Percentiles rank a stretch among this genome's conserved stretches.
Conservation (phyloP, 2,329 filamentous ascomycete genomes). For the Mycogone perniciosa region DNA sequence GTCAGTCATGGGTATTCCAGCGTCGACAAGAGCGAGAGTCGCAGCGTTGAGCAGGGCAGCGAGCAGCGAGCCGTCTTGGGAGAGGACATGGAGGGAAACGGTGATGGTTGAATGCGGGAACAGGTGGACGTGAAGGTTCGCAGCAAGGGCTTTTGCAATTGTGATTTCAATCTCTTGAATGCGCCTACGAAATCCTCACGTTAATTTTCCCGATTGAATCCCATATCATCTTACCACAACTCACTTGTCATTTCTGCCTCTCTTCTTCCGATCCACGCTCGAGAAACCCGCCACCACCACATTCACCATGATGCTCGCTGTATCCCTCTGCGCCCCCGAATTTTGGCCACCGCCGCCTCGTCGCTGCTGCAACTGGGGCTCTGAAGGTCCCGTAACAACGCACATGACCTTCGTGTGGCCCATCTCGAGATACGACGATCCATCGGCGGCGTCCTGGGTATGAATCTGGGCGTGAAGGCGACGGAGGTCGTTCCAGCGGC, state of each 20-base stretch:
- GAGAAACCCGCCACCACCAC: slow-evolving; percentile 85
- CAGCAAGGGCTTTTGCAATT: slow-evolving; percentile 68
- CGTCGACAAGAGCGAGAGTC: slow-evolving; percentile 87
- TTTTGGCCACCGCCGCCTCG: slow-evolving; percentile 31
- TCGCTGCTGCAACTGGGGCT: slow-evolving; percentile 41
- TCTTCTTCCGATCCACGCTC: slow-evolving; percentile 75
- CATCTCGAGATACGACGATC: slow-evolving; percentile 90
- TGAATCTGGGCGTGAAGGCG: slow-evolving; percentile 82
- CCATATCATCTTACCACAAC: slow-evolving; percentile 18
- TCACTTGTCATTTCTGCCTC: slow-evolving; percentile 71
- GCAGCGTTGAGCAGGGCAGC: slow-evolving; percentile 86
- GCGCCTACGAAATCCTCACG: slow-evolving; percentile 46
- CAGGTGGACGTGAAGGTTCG: slow-evolving; percentile 75
- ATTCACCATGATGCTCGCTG: slow-evolving; percentile 64
- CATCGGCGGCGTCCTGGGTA: slow-evolving; percentile 87
- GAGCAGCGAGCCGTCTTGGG: slow-evolving; percentile 83
- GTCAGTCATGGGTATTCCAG: slow-evolving; percentile 90
- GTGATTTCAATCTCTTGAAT: slow-evolving; percentile 75
- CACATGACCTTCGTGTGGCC: slow-evolving; percentile 97
- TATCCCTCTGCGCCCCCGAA: slow-evolving; percentile 34
- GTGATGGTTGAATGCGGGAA: slow-evolving; percentile 84
- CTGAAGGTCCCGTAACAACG: slow-evolving; percentile 78
- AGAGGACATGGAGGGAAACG: slow-evolving; percentile 79
- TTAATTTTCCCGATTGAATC: background rate
- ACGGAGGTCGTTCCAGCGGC: slow-evolving; percentile 95